phyloP scores from a whole-genome alignment of 2,329 filamentous ascomycete genomes.

The Talaromyces sp. region DNA sequence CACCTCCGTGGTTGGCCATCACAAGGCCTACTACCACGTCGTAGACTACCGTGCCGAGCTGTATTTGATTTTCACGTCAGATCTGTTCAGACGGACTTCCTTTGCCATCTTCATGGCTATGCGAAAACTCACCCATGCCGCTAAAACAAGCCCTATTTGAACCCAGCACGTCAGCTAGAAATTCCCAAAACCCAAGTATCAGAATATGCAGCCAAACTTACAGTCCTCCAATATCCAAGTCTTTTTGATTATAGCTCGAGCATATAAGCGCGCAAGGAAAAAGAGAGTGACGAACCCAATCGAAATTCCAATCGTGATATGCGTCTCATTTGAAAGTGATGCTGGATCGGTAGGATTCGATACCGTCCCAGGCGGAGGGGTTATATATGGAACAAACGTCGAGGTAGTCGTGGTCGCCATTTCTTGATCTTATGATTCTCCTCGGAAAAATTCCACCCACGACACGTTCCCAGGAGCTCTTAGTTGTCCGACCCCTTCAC shows the following conservation, averaged over 20 bases:
- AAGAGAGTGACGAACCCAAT: constrained; percentile 13
- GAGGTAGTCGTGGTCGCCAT: constrained; percentile 17
- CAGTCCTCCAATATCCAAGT: constrained; percentile 19
- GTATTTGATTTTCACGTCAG: neutral
- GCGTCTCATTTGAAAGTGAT: constrained; percentile 10
- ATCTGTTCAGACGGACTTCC: neutral
- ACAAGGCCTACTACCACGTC: constrained; percentile 3
- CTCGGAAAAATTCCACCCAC: neutral
- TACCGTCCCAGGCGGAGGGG: constrained; percentile 12
- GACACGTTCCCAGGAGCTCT: neutral
- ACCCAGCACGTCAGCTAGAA: neutral
- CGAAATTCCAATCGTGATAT: constrained; percentile 17
- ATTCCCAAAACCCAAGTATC: neutral
- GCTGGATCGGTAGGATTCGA: constrained; percentile 13
- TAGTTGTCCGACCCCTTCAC: neutral
- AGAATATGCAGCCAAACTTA: neutral
- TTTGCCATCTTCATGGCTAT: neutral
- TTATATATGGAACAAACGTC: constrained; percentile 15
- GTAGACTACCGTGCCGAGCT: constrained; percentile 13
- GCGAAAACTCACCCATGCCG: constrained; percentile 16
- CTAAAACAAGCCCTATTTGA: constrained; percentile 16
- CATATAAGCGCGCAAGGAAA: constrained; percentile 11
- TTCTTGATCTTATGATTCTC: neutral
- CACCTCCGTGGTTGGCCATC: constrained; percentile 18
- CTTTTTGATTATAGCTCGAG: constrained; percentile 12